phyloP scores from a whole-genome alignment of 805 yeast species.

The Candida alai region DNA sequence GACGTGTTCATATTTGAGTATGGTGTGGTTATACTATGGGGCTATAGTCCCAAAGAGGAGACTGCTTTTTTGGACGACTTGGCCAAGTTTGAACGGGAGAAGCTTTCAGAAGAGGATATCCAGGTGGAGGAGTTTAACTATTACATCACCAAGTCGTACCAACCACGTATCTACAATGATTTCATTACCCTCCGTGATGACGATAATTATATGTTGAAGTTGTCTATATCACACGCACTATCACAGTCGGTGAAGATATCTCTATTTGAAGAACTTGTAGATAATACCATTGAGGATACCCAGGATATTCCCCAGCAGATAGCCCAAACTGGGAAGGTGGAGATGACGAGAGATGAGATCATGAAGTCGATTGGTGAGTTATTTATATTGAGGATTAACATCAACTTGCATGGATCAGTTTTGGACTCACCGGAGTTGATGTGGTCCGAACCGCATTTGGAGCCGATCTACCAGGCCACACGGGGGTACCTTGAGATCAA shows the following conservation, averaged over 20 bases:
- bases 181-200: constrained; percentile 91
- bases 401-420: constrained; percentile 81
- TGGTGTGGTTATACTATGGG: constrained; percentile 98
- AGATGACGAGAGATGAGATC: constrained; percentile 89
- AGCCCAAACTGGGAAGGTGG: constrained; percentile 91
- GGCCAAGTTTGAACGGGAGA: constrained; percentile 89
- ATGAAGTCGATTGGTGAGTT: constrained; percentile 97
- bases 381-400: constrained; percentile 80
- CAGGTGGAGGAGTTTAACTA: constrained; percentile 94
- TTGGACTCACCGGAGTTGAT: constrained; percentile 94
- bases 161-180: constrained; percentile 93
- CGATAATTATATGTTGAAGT: constrained; percentile 82
- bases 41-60: constrained; percentile 83
- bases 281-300: constrained; percentile 94
- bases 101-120: constrained; percentile 84
- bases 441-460: constrained; percentile 99
- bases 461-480: constrained; percentile 96
- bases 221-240: constrained; percentile 91
- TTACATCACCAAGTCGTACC: constrained; percentile 89
- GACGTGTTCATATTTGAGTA: constrained; percentile 91
- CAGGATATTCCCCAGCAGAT: constrained; percentile 96
- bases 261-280: constrained; percentile 90
- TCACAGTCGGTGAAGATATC: constrained; percentile 96
- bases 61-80: constrained; percentile 73
- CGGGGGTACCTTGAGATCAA: constrained; percentile 94